Evolutionary conservation across 768 basidiomycete species (phyloP).

Genomic region (Hemileccinum rubropunctum): DNA sequence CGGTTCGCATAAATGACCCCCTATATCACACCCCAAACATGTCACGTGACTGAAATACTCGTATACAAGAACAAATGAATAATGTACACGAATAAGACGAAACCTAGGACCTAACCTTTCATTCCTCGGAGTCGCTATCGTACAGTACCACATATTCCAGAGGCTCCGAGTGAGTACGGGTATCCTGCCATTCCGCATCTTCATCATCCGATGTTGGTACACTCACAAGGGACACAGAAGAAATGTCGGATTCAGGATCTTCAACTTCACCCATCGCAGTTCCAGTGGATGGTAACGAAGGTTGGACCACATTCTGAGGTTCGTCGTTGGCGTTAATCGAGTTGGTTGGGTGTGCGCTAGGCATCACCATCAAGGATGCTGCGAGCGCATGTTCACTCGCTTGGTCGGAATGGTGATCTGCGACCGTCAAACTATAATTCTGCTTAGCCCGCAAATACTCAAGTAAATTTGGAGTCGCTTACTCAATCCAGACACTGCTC

Average conservation of each 20-base stretch:
- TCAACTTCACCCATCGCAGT: constrained; percentile 40
- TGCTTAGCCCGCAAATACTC: constrained; percentile 1
- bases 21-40: constrained; percentile 2
- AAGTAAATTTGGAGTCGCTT: constrained; percentile 28
- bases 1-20: constrained; percentile 3
- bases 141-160: constrained; percentile 73
- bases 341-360: constrained; percentile 31
- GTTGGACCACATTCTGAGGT: constrained; percentile 4
- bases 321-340: constrained; percentile 11
- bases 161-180: constrained; percentile 39
- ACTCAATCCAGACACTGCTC: constrained; percentile 79
- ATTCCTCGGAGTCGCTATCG: constrained; percentile 59
- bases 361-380: constrained; percentile 69
- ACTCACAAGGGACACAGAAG: constrained; percentile 60
- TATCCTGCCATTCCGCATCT: constrained; percentile 58
- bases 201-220: constrained; percentile 55
- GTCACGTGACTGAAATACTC: constrained; percentile 9
- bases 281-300: constrained; percentile 19
- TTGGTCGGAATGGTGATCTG: constrained; percentile 42
- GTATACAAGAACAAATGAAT: not conserved
- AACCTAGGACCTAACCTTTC: constrained; percentile 2
- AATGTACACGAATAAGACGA: constrained; percentile 12
- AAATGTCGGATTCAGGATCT: constrained; percentile 38
- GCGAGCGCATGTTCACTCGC: constrained; percentile 52
- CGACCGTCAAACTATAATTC: constrained; percentile 59